These are phyloP conservation scores for Alternaria atra DNA, from an alignment of 2,329 filamentous ascomycete species.

Conservation along the genomic window DNA sequence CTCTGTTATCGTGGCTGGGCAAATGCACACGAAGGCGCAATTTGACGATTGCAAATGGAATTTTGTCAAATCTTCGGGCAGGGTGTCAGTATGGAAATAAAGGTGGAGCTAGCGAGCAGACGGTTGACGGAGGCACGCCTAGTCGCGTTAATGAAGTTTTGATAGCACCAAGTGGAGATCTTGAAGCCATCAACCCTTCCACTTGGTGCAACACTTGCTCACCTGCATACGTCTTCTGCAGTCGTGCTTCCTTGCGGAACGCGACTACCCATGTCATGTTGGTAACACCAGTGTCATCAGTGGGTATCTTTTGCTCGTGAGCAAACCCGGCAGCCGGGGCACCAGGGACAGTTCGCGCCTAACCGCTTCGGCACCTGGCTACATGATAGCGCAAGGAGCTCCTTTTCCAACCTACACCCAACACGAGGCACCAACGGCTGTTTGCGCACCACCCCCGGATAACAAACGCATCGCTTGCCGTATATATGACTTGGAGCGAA, in stretches of 20 bases:
- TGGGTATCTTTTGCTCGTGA: background rate
- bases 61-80: slow-evolving; percentile 12
- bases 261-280: slow-evolving; percentile 5
- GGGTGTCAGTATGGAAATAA: slow-evolving; percentile 5
- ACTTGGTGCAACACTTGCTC: slow-evolving; percentile 5
- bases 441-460: slow-evolving; percentile 4
- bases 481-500: background rate
- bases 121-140: slow-evolving; percentile 13
- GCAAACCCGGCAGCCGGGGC: slow-evolving; percentile 1
- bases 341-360: background rate
- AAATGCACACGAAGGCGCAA: slow-evolving; percentile 7
- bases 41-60: slow-evolving; percentile 20
- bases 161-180: slow-evolving; percentile 14
- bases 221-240: slow-evolving; percentile 14
- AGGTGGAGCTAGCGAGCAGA: slow-evolving; percentile 10
- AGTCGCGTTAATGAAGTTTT: slow-evolving; percentile 19
- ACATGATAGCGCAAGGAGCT: slow-evolving; percentile 1
- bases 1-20: slow-evolving; percentile 18
- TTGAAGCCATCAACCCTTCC: background rate
- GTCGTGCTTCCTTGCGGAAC: slow-evolving; percentile 6
- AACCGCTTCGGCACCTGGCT: background rate
- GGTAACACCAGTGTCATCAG: background rate
- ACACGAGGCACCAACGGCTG: slow-evolving; percentile 7
- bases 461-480: slow-evolving; percentile 13
- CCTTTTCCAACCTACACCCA: background rate